Conservation (phyloP, 192 early-diverging fungal genomes). For the Umbelopsis isabellina region DNA sequence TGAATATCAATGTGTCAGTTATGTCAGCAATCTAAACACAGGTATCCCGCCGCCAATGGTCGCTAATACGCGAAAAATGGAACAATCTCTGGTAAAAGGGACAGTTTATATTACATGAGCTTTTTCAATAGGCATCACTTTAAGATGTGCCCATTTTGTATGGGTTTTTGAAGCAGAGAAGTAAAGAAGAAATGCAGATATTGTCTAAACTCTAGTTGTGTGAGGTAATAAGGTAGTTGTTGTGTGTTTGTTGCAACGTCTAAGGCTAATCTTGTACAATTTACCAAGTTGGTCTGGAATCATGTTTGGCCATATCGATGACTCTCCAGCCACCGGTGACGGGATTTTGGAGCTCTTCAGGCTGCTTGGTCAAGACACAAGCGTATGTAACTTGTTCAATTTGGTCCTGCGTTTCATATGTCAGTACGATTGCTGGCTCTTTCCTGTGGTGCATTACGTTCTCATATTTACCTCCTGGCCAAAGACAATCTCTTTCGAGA, state of each 20-base stretch:
- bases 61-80: too few relatives aligned
- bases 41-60: too few relatives aligned
- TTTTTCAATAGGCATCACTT: constrained; percentile 1
- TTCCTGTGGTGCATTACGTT: constrained; percentile 6
- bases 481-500: constrained; percentile 82
- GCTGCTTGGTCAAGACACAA: constrained; percentile 88
- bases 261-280: not conserved
- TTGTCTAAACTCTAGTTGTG: constrained; percentile 23
- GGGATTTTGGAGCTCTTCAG: constrained; percentile 77
- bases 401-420: constrained; percentile 52
- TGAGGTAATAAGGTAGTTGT: not conserved
- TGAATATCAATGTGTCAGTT: too few relatives aligned
- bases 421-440: not conserved
- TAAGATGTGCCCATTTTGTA: not conserved
- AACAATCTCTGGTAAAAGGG: not conserved
- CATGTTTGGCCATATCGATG: constrained; percentile 86
- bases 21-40: too few relatives aligned
- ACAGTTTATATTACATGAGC: constrained; percentile 16
- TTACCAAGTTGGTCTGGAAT: constrained; percentile 47
- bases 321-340: constrained; percentile 91
- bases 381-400: constrained; percentile 89
- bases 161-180: not conserved
- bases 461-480: constrained; percentile 66
- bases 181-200: not conserved
- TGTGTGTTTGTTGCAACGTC: not conserved